These are phyloP conservation scores for Alliaria petiolata DNA, from an alignment of 345 rosid species.

Conservation along the genomic window DNA sequence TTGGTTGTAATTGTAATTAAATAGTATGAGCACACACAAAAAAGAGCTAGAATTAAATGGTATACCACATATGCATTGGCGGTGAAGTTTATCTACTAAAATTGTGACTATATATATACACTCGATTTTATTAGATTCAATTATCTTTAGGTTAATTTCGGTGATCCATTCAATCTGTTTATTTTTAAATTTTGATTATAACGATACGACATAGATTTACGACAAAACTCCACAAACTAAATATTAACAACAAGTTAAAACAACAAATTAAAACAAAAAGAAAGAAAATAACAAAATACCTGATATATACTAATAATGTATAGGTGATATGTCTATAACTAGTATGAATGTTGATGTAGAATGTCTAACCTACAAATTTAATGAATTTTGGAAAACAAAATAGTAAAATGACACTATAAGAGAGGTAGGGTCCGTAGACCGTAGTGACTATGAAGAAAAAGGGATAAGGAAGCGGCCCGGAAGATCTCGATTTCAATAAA, in stretches of 20 bases:
- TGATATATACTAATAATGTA: not conserved
- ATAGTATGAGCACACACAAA: not conserved
- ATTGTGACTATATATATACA: no score
- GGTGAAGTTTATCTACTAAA: not conserved
- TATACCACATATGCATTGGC: not conserved
- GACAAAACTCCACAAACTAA: not conserved
- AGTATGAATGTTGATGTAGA: slow-evolving; percentile 2
- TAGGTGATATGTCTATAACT: not conserved
- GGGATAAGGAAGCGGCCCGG: slow-evolving; percentile 3
- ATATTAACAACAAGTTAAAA: not conserved
- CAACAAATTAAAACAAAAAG: not conserved
- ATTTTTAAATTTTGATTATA: not conserved
- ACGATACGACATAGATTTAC: not conserved
- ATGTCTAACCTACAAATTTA: not conserved
- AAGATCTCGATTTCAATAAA: slow-evolving; percentile 5
- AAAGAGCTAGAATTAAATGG: not conserved
- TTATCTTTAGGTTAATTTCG: not conserved
- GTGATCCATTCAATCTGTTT: not conserved
- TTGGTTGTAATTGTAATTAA: not conserved
- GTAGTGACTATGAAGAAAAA: not conserved
- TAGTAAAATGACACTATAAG: not conserved
- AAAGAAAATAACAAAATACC: not conserved
- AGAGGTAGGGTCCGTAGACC: not conserved
- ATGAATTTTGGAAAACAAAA: not conserved
- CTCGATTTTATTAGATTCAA: no score